A percentile compares a stretch with the other conserved stretches of the same genome.
Evolutionary conservation across 768 basidiomycete genomes (phyloP).

Genomic region (Wakefieldia striispora): DNA sequence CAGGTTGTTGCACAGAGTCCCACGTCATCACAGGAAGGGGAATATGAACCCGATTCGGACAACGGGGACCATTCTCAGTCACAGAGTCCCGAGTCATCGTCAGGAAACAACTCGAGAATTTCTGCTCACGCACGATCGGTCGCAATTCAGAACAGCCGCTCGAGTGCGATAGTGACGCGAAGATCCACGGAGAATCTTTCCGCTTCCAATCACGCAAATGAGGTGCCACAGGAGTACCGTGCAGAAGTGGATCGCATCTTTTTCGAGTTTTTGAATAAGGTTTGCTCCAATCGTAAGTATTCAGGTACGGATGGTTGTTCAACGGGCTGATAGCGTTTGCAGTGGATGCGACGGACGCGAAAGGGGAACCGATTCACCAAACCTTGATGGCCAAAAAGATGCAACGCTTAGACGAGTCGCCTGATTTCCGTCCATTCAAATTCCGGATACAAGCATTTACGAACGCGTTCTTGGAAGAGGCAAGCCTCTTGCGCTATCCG

Average conservation of each 20-base stretch:
- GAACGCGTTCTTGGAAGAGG: slow-evolving; percentile 91
- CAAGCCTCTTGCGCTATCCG: slow-evolving; percentile 31
- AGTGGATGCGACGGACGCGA: slow-evolving; percentile 93
- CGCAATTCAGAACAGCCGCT: slow-evolving; percentile 14
- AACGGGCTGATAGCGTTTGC: slow-evolving; percentile 19
- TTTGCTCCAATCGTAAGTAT: slow-evolving; percentile 87
- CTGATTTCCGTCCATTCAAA: slow-evolving; percentile 97
- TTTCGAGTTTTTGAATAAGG: slow-evolving; percentile 80
- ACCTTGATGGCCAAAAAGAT: slow-evolving; percentile 99
- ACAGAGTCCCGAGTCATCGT: slow-evolving; percentile 31
- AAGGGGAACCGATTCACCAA: slow-evolving; percentile 97
- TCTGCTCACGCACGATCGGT: slow-evolving; percentile 25
- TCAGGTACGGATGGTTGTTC: slow-evolving; percentile 6
- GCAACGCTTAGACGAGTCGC: slow-evolving; percentile 93
- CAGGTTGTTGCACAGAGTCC: slow-evolving; percentile 23
- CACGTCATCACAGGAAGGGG: slow-evolving; percentile 47
- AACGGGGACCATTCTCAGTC: slow-evolving; percentile 32
- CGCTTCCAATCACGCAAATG: slow-evolving; percentile 43
- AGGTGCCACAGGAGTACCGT: slow-evolving; percentile 79
- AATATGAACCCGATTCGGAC: slow-evolving; percentile 48
- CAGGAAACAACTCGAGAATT: slow-evolving; percentile 21
- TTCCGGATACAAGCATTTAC: slow-evolving; percentile 99
- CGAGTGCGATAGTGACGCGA: slow-evolving; percentile 14
- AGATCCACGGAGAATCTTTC: slow-evolving; percentile 28
- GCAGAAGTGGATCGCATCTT: slow-evolving; percentile 87